phyloP scores from a whole-genome alignment of 2,329 filamentous ascomycete species.

The Penicillium brasilianum region DNA sequence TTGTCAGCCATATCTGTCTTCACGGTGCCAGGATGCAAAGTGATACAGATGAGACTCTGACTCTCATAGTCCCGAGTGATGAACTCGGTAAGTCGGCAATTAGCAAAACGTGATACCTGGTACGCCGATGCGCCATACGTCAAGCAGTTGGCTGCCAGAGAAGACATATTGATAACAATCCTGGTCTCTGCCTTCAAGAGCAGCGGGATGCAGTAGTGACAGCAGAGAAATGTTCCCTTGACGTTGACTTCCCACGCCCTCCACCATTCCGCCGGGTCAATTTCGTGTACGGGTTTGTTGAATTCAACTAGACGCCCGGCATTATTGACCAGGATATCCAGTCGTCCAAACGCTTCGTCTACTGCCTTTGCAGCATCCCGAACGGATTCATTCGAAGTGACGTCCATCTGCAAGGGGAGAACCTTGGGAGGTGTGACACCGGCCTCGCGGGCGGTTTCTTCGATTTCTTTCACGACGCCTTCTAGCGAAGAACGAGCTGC shows the following conservation, averaged over 20 bases:
- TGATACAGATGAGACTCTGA: constrained; percentile 45
- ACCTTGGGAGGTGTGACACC: constrained; percentile 48
- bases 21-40: constrained; percentile 55
- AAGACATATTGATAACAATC: constrained; percentile 46
- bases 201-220: constrained; percentile 31
- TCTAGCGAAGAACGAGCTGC: constrained; percentile 57
- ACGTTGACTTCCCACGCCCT: constrained; percentile 56
- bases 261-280: constrained; percentile 48
- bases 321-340: constrained; percentile 58
- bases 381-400: constrained; percentile 47
- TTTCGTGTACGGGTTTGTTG: constrained; percentile 36
- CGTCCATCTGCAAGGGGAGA: constrained; percentile 50
- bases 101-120: constrained; percentile 53
- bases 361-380: neutral
- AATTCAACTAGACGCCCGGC: constrained; percentile 44
- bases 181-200: constrained; percentile 31
- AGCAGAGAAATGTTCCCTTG: constrained; percentile 52
- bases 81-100: constrained; percentile 54
- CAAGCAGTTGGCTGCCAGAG: constrained; percentile 45
- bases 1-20: constrained; percentile 50
- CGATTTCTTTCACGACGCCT: constrained; percentile 43
- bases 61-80: constrained; percentile 50
- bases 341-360: constrained; percentile 11
- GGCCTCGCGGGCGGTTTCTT: constrained; percentile 42
- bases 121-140: constrained; percentile 50